These are phyloP conservation scores for Cystobasidium tubakii DNA, from an alignment of 768 basidiomycete genomes.

Conservation along the genomic window DNA sequence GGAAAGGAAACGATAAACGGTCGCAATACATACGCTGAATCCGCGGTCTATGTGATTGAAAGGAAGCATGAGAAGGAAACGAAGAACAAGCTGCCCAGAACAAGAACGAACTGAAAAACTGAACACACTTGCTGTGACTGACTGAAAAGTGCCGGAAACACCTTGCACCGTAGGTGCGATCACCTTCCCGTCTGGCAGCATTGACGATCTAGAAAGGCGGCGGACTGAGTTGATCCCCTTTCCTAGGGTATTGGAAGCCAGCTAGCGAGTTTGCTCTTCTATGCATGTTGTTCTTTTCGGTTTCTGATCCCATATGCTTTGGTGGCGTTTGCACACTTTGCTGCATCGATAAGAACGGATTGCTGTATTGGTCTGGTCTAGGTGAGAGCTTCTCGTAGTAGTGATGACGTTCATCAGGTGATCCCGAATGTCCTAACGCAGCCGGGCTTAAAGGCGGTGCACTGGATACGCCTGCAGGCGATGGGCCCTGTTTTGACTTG, in stretches of 20 bases:
- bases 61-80: background rate
- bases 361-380: background rate
- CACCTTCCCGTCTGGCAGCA: too few species aligned
- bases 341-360: background rate
- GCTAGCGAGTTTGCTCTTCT: constrained; percentile 21
- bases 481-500: constrained; percentile 39
- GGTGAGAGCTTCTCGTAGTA: constrained; percentile 32
- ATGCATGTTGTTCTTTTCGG: constrained; percentile 4
- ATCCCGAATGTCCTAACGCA: background rate
- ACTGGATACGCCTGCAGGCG: background rate
- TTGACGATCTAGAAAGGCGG: background rate
- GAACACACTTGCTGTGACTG: background rate
- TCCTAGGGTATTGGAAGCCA: constrained; percentile 9
- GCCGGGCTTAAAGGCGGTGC: background rate
- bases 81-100: background rate
- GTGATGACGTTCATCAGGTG: background rate
- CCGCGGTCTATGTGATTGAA: background rate
- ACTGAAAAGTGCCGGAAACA: too few species aligned
- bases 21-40: constrained; percentile 1
- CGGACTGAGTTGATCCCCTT: constrained; percentile 2
- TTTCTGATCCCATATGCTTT: background rate
- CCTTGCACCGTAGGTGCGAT: too few species aligned
- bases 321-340: constrained; percentile 4
- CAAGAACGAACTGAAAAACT: background rate
- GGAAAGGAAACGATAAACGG: background rate